These are phyloP conservation scores for Clitoria ternatea DNA, from an alignment of 306 rosid species.

Conservation along the genomic window DNA sequence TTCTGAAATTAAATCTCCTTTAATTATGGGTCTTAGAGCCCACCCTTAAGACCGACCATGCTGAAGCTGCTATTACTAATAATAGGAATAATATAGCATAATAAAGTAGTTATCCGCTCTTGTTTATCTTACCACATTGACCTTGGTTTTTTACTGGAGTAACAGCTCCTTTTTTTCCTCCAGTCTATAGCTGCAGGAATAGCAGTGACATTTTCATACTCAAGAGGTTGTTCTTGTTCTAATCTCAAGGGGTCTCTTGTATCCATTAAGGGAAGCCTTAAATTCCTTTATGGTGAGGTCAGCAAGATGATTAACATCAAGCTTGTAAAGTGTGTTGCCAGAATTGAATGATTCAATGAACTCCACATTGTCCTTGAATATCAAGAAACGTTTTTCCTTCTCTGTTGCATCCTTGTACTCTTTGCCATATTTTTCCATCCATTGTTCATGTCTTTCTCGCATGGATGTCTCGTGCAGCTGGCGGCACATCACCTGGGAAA, in stretches of 20 bases:
- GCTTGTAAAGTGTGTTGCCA: slow-evolving; percentile 33
- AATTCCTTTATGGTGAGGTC: slow-evolving; percentile 43
- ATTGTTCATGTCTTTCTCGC: slow-evolving; percentile 33
- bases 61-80: too few species aligned
- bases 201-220: slow-evolving; percentile 25
- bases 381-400: slow-evolving; percentile 32
- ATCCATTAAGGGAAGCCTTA: slow-evolving; percentile 5
- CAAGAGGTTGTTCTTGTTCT: slow-evolving; percentile 4
- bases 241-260: neutral
- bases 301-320: slow-evolving; percentile 26
- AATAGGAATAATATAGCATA: too few species aligned
- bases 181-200: slow-evolving; percentile 31
- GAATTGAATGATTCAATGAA: slow-evolving; percentile 41
- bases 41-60: too few species aligned
- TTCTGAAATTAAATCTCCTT: too few species aligned
- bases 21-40: too few species aligned
- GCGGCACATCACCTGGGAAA: slow-evolving; percentile 16
- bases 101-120: too few species aligned
- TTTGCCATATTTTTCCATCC: slow-evolving; percentile 29
- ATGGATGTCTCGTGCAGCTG: slow-evolving; percentile 22
- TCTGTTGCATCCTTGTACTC: slow-evolving; percentile 23
- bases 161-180: slow-evolving; percentile 36
- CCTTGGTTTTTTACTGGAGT: slow-evolving; percentile 36
- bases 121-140: slow-evolving; percentile 39
- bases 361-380: slow-evolving; percentile 36